Conservation (phyloP, 1,284 basidiomycete species). For the Irpex sp. region DNA sequence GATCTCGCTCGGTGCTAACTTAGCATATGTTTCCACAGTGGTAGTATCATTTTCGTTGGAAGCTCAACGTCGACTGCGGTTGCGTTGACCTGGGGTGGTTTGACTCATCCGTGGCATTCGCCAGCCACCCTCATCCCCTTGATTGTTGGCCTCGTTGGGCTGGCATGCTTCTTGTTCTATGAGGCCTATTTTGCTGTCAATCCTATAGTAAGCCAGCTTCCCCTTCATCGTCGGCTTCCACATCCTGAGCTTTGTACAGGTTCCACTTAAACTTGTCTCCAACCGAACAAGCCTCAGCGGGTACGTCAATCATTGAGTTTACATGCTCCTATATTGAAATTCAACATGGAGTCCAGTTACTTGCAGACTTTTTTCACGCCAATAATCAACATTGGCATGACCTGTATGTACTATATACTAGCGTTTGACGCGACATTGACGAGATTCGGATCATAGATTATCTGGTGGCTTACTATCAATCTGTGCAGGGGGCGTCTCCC, state of each 20-base stretch:
- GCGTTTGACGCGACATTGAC: not conserved
- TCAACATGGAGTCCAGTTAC: conserved; percentile 23
- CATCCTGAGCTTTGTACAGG: not conserved
- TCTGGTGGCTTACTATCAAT: conserved; percentile 49
- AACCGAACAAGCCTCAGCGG: not conserved
- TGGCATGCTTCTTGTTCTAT: too few relatives aligned
- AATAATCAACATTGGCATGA: conserved; percentile 18
- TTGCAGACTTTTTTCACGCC: conserved; percentile 29
- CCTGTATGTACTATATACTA: not conserved
- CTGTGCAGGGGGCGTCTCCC: conserved; percentile 43
- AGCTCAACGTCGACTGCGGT: too few relatives aligned
- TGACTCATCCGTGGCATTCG: too few relatives aligned
- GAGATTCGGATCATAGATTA: conserved; percentile 27
- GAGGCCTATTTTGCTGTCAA: rapidly evolving
- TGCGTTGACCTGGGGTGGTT: too few relatives aligned
- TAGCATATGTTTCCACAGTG: too few relatives aligned
- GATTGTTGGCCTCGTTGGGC: too few relatives aligned
- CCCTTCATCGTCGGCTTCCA: too few relatives aligned
- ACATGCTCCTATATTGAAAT: not conserved
- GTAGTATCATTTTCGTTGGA: too few relatives aligned
- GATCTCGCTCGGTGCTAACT: too few relatives aligned
- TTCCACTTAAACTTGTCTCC: not conserved
- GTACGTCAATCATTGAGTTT: not conserved
- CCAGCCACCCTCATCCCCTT: too few relatives aligned
- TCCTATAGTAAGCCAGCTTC: too few relatives aligned